phyloP scores from a whole-genome alignment of 495 filamentous ascomycete genomes.

The Penicillium herquei region DNA sequence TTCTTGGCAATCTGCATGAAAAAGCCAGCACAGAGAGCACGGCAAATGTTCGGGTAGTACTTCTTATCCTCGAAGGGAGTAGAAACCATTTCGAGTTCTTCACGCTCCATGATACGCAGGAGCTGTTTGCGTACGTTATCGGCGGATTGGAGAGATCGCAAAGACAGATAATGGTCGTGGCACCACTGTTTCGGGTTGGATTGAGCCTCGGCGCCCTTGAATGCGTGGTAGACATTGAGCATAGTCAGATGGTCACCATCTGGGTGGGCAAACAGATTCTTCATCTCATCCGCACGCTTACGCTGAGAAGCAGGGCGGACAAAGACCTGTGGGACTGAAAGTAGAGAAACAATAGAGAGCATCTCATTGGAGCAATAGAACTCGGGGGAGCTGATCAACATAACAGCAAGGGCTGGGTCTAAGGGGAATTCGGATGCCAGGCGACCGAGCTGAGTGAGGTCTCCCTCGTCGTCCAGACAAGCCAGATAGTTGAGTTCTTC shows the following conservation, averaged over 20 bases:
- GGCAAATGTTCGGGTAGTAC: constrained; percentile 96
- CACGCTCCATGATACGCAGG: constrained; percentile 92
- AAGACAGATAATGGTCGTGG: constrained; percentile 94
- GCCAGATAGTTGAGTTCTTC: constrained; percentile 98
- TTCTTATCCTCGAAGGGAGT: constrained; percentile 93
- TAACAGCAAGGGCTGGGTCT: constrained; percentile 92
- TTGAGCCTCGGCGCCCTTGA: constrained; percentile 73
- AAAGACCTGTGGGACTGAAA: constrained; percentile 94
- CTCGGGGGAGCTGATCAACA: constrained; percentile 95
- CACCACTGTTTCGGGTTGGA: constrained; percentile 85
- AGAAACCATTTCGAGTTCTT: constrained; percentile 78
- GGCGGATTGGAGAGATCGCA: constrained; percentile 82
- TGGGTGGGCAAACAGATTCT: constrained; percentile 83
- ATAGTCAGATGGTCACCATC: constrained; percentile 96
- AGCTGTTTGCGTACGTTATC: constrained; percentile 92
- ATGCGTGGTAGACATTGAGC: constrained; percentile 97
- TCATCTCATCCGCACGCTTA: constrained; percentile 98
- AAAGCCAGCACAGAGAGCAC: constrained; percentile 91
- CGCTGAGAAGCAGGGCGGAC: constrained; percentile 79
- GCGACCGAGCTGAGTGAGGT: constrained; percentile 79
- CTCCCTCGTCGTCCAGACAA: constrained; percentile 94
- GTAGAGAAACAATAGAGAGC: constrained; percentile 86
- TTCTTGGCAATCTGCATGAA: constrained; percentile 99
- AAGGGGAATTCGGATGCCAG: constrained; percentile 95
- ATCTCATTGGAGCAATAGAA: constrained; percentile 99